A percentile compares a stretch with the other conserved stretches of the same genome.
phyloP scores from a whole-genome alignment of 2,329 filamentous ascomycete species.

The Trichophyton benhamiae region DNA sequence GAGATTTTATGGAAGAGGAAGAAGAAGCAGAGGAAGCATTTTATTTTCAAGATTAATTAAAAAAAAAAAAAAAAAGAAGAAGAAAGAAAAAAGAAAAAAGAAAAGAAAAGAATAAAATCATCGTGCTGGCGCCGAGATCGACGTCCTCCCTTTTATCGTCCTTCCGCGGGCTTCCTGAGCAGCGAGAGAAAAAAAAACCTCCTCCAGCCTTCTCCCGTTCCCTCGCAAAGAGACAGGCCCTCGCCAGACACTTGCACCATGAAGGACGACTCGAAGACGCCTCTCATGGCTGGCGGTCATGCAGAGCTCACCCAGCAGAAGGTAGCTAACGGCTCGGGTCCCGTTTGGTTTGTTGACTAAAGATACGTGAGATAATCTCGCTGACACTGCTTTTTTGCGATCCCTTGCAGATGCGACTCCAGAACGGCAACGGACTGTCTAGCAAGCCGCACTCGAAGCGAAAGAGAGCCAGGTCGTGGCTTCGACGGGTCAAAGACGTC shows the following conservation, averaged over 20 bases:
- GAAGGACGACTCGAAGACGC: background rate
- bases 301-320: background rate
- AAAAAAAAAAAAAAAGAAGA: background rate
- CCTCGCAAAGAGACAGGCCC: background rate
- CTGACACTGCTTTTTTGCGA: background rate
- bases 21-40: background rate
- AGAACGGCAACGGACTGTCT: background rate
- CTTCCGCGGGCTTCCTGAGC: background rate
- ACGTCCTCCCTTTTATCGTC: background rate
- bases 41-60: background rate
- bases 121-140: conserved; percentile 1
- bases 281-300: background rate
- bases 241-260: background rate
- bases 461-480: conserved; percentile 31
- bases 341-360: background rate
- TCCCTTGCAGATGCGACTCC: background rate
- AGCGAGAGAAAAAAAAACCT: background rate
- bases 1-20: background rate
- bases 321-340: background rate
- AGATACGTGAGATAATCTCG: background rate
- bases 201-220: background rate
- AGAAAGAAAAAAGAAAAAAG: background rate
- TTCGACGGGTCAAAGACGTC: conserved; percentile 33
- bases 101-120: background rate
- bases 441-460: conserved; percentile 31